phyloP scores from a whole-genome alignment of 139 green algal species.

The Chlamydomonas applanata region DNA sequence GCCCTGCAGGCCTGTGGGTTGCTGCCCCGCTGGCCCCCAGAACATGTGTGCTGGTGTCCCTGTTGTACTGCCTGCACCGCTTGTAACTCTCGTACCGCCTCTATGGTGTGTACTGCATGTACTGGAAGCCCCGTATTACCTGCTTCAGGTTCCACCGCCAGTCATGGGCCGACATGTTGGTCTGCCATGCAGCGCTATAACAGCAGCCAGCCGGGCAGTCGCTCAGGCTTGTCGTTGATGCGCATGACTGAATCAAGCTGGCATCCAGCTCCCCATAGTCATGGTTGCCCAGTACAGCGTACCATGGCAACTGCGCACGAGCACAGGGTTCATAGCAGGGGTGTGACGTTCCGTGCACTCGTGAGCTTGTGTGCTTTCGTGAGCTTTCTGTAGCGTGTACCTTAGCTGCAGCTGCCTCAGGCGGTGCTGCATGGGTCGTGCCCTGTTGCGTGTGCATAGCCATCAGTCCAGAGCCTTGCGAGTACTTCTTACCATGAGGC shows the following conservation, averaged over 20 bases:
- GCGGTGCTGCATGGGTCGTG: not conserved
- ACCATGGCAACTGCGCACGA: constrained; percentile 53
- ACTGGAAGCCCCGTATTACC: too few species aligned
- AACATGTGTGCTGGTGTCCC: too few species aligned
- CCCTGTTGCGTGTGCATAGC: too few species aligned
- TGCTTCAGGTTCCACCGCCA: not conserved
- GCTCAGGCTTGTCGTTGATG: constrained; percentile 22
- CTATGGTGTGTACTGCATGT: too few species aligned
- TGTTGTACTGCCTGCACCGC: too few species aligned
- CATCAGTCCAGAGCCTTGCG: too few species aligned
- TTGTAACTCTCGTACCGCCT: too few species aligned
- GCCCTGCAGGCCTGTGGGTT: too few species aligned
- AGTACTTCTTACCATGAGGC: constrained; percentile 48
- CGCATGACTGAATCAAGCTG: constrained; percentile 1
- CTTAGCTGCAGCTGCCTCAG: not conserved
- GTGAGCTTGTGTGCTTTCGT: not conserved
- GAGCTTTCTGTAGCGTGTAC: not conserved
- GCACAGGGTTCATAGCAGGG: not conserved
- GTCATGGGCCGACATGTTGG: not conserved
- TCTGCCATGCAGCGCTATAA: constrained; percentile 44
- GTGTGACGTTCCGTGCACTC: too few species aligned
- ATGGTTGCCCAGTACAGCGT: constrained; percentile 70
- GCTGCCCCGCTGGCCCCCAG: too few species aligned
- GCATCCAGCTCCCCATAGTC: constrained; percentile 48
- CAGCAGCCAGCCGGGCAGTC: constrained; percentile 38